Evolutionary conservation across 108 stramenopile genomes (phyloP), one percentile per base, ranked within the genome.

Genomic region (Skeletonema marinoi): DNA sequence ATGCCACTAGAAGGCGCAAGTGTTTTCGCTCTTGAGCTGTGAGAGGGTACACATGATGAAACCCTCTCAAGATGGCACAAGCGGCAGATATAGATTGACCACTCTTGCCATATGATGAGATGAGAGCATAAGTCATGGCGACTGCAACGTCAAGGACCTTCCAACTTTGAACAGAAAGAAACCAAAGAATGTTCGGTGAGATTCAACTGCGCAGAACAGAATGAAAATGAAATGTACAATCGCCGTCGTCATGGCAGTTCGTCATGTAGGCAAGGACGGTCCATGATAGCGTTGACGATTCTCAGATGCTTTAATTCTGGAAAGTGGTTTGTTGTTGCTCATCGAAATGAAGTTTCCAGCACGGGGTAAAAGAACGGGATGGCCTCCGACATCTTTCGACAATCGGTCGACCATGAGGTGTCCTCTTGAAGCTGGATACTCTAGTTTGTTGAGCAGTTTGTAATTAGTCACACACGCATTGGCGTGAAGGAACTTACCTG

Each of bases 231-330:
- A 63, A 79, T 93, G 94, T 95, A 85, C 78, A 85, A 92, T 75
- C 66, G 87, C 86, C 89, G 69, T 95, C 91, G 93, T 95, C 90
- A 93, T 87, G 90, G 76, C 9, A 66, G 66, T 65, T 71, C 87
- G 31, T 78, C 81, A 85, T 78, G 70, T 77, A 74, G 25, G 63
- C 65, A 64, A 66, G 58, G 69, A 75, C 66, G 77, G 78, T 82
- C 82, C 89, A 93, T 93, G 92, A 95, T 92, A 96, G 92, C 95
- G 95, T 80, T 88, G 91, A 88, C 88, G 78, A 63, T 91, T 60
- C 60, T 92, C 88, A 89, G 89, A 90, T 82, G 95, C 91, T 92
- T 96, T 96, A 96, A 92, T 85, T 83, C 90, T 88, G 86, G 81
- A 46, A 81, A 75, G 70, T 84, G 93, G 84, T 89, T 96, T 85